A percentile compares a stretch with the other conserved stretches of the same genome.
phyloP scores from a whole-genome alignment of 2,329 filamentous ascomycete species.

The Neofusicoccum laricinum region DNA sequence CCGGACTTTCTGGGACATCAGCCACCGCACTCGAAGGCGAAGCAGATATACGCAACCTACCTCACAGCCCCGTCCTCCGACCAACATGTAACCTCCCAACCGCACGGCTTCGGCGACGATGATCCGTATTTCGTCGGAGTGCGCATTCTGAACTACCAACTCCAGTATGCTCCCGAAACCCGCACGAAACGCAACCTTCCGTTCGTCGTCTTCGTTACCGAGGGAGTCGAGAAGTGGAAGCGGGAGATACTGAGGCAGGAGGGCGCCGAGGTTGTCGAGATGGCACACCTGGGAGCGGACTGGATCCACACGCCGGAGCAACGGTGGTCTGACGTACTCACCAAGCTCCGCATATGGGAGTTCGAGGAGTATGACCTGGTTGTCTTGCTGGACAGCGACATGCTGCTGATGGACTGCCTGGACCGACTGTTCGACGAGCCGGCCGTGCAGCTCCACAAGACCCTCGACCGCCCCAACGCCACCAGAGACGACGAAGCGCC shows the following conservation, averaged over 20 bases:
- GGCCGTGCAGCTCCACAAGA: constrained; percentile 13
- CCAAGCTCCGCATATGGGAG: constrained; percentile 43
- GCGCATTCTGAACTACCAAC: constrained; percentile 30
- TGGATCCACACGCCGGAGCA: constrained; percentile 34
- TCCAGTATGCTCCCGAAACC: constrained; percentile 25
- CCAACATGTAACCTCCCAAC: neutral
- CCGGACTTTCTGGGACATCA: neutral
- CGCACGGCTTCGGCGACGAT: neutral
- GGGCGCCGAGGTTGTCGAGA: constrained; percentile 25
- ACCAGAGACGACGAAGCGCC: constrained; percentile 31
- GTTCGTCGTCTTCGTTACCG: constrained; percentile 29
- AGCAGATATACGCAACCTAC: constrained; percentile 37
- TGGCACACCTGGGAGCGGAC: neutral
- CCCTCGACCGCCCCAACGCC: neutral
- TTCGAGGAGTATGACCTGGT: constrained; percentile 41
- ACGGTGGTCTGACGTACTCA: constrained; percentile 40
- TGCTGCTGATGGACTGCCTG: constrained; percentile 33
- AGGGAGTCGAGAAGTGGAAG: constrained; percentile 23
- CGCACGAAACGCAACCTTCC: constrained; percentile 23
- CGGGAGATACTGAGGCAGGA: constrained; percentile 24
- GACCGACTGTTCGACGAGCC: constrained; percentile 39
- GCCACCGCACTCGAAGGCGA: constrained; percentile 7
- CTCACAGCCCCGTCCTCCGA: constrained; percentile 29
- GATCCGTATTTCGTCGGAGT: constrained; percentile 25
- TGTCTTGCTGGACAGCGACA: constrained; percentile 45